Evolutionary conservation across 495 filamentous ascomycete species (phyloP).

Genomic region (Podospora australis): DNA sequence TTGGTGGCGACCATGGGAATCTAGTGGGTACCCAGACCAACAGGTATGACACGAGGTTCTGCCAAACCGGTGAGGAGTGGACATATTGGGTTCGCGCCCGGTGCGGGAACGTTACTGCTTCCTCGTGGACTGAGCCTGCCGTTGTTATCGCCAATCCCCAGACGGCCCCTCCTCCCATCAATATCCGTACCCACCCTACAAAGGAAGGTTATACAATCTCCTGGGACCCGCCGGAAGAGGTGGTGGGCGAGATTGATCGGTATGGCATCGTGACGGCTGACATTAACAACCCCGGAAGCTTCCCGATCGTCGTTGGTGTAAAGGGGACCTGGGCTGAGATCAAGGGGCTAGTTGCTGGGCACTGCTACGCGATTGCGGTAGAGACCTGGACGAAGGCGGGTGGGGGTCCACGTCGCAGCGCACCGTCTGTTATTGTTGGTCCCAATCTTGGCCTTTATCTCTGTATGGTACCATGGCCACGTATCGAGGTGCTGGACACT

Average conservation of each 20-base stretch:
- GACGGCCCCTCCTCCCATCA: conserved; percentile 8
- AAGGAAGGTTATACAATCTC: conserved; percentile 2
- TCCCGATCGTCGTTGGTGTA: conserved; percentile 7
- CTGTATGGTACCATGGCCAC: too few species aligned
- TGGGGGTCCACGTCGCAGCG: conserved; percentile 3
- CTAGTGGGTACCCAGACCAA: too few species aligned
- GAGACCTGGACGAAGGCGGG: conserved; percentile 16
- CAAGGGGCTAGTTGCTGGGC: conserved; percentile 7
- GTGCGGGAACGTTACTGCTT: too few species aligned
- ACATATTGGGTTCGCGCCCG: too few species aligned
- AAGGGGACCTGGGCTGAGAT: background rate
- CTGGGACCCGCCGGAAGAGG: conserved; percentile 7
- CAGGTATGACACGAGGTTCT: too few species aligned
- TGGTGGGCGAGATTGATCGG: conserved; percentile 10
- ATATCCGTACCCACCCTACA: conserved; percentile 11
- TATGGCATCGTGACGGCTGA: conserved; percentile 12
- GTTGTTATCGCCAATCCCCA: too few species aligned
- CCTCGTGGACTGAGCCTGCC: too few species aligned
- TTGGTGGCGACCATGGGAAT: too few species aligned
- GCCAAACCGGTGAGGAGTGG: too few species aligned
- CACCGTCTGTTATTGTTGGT: too few species aligned
- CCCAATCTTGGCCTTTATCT: too few species aligned
- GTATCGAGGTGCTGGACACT: too few species aligned
- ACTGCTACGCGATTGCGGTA: conserved; percentile 11
- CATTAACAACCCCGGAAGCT: conserved; percentile 5